A percentile compares a stretch with the other conserved stretches of the same genome.
Conservation (phyloP, 2,329 filamentous ascomycete genomes). For the Verticillium nonalfalfae region DNA sequence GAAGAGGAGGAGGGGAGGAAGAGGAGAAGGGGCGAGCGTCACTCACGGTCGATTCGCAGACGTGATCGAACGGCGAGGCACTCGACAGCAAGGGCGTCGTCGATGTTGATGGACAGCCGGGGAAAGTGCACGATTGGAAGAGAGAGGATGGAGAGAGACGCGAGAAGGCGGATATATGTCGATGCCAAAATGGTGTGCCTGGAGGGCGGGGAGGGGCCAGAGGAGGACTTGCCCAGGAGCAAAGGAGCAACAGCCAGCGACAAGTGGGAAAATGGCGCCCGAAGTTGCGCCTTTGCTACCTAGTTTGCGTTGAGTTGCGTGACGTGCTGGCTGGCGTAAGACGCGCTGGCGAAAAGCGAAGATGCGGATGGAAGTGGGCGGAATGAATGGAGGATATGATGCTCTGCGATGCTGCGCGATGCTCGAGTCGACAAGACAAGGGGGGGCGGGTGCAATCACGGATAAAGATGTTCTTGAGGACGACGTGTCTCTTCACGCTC, state of each 20-base stretch:
- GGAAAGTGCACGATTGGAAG: background rate
- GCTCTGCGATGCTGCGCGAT: background rate
- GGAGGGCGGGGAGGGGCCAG: background rate
- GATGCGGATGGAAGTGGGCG: constrained; percentile 5
- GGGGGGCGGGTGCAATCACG: background rate
- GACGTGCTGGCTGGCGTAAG: background rate
- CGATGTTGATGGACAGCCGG: background rate
- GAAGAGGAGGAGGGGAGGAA: constrained; percentile 7
- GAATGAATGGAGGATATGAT: background rate
- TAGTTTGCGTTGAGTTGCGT: background rate
- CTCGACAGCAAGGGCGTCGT: background rate
- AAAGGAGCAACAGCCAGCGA: background rate
- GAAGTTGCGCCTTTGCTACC: background rate
- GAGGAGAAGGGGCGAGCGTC: background rate
- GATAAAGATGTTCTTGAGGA: background rate
- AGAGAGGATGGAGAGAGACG: background rate
- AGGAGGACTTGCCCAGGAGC: background rate
- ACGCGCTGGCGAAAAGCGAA: constrained; percentile 8
- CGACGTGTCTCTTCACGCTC: background rate
- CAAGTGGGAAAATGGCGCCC: background rate
- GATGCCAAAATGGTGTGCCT: background rate
- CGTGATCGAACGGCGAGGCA: background rate
- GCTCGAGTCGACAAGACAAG: background rate
- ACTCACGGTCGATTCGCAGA: background rate
- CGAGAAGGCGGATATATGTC: background rate